Percentiles rank a stretch among this genome's conserved stretches.
These are phyloP conservation scores for Aspergillus ustus DNA, from an alignment of 2,329 filamentous ascomycete genomes.

Conservation along the genomic window DNA sequence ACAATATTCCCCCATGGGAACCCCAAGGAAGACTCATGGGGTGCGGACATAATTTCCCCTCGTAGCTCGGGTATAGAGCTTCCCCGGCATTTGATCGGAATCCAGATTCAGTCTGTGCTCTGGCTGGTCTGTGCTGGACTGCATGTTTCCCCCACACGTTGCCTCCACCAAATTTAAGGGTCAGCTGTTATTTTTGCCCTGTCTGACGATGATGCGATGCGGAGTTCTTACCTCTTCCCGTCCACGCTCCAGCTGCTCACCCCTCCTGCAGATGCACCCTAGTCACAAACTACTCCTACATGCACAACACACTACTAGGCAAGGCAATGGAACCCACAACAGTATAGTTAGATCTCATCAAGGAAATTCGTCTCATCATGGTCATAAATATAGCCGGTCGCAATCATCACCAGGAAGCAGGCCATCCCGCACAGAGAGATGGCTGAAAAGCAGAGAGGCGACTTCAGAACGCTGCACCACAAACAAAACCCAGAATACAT, in stretches of 20 bases:
- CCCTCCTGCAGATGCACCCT: neutral
- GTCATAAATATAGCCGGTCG: slow-evolving; percentile 35
- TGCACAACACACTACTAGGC: neutral
- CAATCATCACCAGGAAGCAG: slow-evolving; percentile 27
- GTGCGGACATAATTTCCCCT: slow-evolving; percentile 27
- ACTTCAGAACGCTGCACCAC: slow-evolving; percentile 22
- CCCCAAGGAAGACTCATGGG: neutral
- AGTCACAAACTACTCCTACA: neutral
- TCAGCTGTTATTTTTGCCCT: neutral
- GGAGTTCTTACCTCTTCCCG: neutral
- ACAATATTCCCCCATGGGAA: slow-evolving; percentile 10
- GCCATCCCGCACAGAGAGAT: slow-evolving; percentile 23
- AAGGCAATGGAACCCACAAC: slow-evolving; percentile 19
- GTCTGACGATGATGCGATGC: neutral
- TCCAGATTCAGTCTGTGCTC: slow-evolving; percentile 10
- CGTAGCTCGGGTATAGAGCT: slow-evolving; percentile 1
- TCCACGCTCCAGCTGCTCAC: too few relatives aligned
- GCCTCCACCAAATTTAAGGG: neutral
- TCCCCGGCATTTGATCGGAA: slow-evolving; percentile 16
- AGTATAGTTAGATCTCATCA: slow-evolving; percentile 26
- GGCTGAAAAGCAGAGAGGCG: slow-evolving; percentile 19
- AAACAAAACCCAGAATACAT: slow-evolving; percentile 23
- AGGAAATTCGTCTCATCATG: slow-evolving; percentile 45
- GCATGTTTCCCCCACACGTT: neutral
- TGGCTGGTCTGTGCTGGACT: neutral